These are phyloP conservation scores for Umbelopsis sp. DNA, from an alignment of 192 early-diverging fungal species.

Conservation along the genomic window DNA sequence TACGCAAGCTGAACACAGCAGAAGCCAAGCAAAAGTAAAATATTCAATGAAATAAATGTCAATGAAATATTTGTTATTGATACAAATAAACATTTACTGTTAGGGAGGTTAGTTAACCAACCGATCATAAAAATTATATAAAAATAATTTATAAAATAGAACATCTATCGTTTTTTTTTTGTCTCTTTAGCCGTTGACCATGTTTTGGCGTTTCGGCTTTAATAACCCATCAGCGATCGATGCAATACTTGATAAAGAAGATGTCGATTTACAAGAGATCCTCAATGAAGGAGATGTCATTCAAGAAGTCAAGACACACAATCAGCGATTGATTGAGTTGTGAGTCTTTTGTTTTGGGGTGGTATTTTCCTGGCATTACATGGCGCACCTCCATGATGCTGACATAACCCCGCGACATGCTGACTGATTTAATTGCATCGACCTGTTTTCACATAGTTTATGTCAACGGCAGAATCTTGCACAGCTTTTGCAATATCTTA, in stretches of 20 bases:
- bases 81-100: too few relatives aligned
- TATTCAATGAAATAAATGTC: too few relatives aligned
- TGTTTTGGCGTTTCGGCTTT: conserved; percentile 96
- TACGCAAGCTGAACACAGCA: too few relatives aligned
- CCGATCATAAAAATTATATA: not conserved
- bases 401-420: not conserved
- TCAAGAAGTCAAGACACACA: conserved; percentile 94
- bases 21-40: too few relatives aligned
- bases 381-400: too few relatives aligned
- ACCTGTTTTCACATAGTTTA: not conserved
- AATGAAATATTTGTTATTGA: too few relatives aligned
- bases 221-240: conserved; percentile 90
- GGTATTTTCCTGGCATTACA: not conserved
- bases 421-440: not conserved
- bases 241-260: conserved; percentile 89
- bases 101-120: not conserved
- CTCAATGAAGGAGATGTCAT: conserved; percentile 91
- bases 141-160: not conserved
- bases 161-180: not conserved
- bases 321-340: conserved; percentile 87
- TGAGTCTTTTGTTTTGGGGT: conserved; percentile 31
- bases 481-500: not conserved
- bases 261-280: conserved; percentile 86
- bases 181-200: conserved; percentile 33
- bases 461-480: conserved; percentile 6